phyloP scores from a whole-genome alignment of 306 rosid species.

The Vigna trinervia region DNA sequence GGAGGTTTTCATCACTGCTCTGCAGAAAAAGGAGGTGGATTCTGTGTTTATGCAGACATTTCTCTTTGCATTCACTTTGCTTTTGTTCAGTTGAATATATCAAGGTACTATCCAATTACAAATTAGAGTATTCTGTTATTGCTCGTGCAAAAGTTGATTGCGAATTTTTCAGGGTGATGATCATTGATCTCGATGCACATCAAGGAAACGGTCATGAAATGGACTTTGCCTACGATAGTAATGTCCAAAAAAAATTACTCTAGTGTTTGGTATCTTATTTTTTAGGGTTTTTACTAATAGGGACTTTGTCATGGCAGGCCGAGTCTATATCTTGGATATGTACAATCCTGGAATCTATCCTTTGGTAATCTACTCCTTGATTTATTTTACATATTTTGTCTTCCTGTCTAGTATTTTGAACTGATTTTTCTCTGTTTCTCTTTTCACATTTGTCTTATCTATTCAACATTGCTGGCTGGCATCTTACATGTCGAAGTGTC shows the following conservation, averaged over 20 bases:
- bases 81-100: conserved; percentile 71
- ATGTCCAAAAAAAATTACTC: conserved; percentile 45
- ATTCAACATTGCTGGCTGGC: conserved; percentile 9
- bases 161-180: conserved; percentile 77
- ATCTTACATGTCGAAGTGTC: conserved; percentile 21
- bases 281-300: conserved; percentile 32
- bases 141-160: conserved; percentile 35
- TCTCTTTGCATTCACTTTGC: conserved; percentile 85
- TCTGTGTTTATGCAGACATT: conserved; percentile 90
- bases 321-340: conserved; percentile 86
- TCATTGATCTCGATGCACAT: conserved; percentile 97
- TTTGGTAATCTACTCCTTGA: conserved; percentile 55
- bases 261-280: conserved; percentile 43
- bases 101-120: conserved; percentile 61
- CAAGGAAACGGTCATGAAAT: conserved; percentile 97
- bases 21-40: conserved; percentile 85
- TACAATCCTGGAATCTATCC: conserved; percentile 97
- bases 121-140: conserved; percentile 36
- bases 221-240: conserved; percentile 81
- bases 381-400: conserved; percentile 25
- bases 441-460: conserved; percentile 27
- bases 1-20: conserved; percentile 99
- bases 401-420: conserved; percentile 9
- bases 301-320: conserved; percentile 61
- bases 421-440: conserved; percentile 9